Percentiles rank a stretch among this genome's conserved stretches.
phyloP scores from a whole-genome alignment of 306 rosid genomes.

The Vigna unguiculata region DNA sequence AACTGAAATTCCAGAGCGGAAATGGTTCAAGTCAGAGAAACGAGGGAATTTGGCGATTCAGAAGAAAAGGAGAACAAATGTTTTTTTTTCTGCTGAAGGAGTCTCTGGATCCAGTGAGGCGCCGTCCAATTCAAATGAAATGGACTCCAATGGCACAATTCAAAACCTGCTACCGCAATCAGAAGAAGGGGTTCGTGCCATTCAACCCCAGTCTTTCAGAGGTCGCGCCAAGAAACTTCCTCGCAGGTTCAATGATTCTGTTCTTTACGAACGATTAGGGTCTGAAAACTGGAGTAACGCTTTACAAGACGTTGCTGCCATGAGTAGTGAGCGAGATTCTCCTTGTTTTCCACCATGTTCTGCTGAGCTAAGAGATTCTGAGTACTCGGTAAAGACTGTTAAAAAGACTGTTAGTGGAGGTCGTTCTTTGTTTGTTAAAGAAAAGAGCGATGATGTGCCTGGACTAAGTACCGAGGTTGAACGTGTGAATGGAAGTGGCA shows the following conservation, averaged over 20 bases:
- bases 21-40: constrained; percentile 66
- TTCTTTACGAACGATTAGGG: constrained; percentile 40
- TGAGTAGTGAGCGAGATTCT: constrained; percentile 41
- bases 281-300: constrained; percentile 41
- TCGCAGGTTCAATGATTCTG: constrained; percentile 67
- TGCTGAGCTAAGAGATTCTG: constrained; percentile 22
- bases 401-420: constrained; percentile 14
- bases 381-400: constrained; percentile 31
- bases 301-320: constrained; percentile 34
- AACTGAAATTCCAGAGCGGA: constrained; percentile 60
- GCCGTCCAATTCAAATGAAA: constrained; percentile 48
- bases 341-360: constrained; percentile 14
- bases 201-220: constrained; percentile 59
- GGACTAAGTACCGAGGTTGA: constrained; percentile 39
- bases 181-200: background rate
- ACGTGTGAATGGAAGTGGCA: constrained; percentile 40
- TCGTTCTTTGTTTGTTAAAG: constrained; percentile 40
- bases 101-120: constrained; percentile 45
- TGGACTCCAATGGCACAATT: constrained; percentile 40
- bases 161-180: constrained; percentile 19
- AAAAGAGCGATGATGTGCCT: constrained; percentile 17
- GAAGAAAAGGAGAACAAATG: constrained; percentile 58
- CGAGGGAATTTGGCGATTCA: constrained; percentile 35
- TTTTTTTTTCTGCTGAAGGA: constrained; percentile 41
- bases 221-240: constrained; percentile 70